phyloP scores from a whole-genome alignment of 2,329 filamentous ascomycete species.

The Cytospora paraplurivora region DNA sequence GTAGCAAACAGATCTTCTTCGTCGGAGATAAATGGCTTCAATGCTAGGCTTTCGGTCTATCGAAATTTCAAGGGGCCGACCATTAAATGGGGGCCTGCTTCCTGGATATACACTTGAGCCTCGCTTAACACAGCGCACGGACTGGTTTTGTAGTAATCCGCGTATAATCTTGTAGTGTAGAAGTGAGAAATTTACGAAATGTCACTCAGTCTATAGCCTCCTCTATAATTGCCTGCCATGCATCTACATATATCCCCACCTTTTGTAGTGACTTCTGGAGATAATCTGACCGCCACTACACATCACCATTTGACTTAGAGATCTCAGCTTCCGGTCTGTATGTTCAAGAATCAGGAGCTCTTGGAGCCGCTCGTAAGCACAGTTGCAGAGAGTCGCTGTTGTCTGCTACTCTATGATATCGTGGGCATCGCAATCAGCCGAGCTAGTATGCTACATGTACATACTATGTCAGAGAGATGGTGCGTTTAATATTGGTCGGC shows the following conservation, averaged over 20 bases:
- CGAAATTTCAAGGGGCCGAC: neutral
- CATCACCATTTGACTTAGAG: neutral
- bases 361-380: neutral
- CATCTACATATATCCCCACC: too few species aligned
- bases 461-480: neutral
- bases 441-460: neutral
- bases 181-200: too few species aligned
- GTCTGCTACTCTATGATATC: neutral
- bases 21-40: neutral
- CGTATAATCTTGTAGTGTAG: too few species aligned
- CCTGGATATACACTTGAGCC: neutral
- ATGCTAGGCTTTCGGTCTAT: neutral
- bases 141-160: neutral
- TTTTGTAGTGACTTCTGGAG: neutral
- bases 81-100: neutral
- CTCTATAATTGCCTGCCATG: too few species aligned
- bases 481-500: neutral
- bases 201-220: too few species aligned
- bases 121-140: constrained; percentile 1
- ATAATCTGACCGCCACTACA: neutral
- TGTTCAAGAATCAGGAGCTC: neutral
- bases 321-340: too few species aligned
- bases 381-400: neutral
- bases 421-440: neutral
- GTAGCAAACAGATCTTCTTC: neutral